These are phyloP conservation scores for Nephelium lappaceum DNA, from an alignment of 345 rosid genomes.

Conservation along the genomic window DNA sequence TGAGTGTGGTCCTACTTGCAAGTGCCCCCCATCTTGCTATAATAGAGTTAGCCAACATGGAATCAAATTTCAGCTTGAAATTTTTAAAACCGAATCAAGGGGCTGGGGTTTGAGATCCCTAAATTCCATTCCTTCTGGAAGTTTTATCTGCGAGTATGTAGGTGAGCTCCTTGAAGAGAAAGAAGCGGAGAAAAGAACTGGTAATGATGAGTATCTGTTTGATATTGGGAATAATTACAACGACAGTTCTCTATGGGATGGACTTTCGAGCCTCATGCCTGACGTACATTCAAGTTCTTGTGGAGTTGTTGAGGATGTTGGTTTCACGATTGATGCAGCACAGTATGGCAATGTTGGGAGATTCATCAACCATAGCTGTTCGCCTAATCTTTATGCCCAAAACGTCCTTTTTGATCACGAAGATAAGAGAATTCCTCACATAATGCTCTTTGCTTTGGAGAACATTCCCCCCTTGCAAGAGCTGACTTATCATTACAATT, in stretches of 20 bases:
- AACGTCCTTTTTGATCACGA: conserved; percentile 78
- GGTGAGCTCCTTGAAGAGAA: conserved; percentile 83
- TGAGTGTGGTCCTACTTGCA: conserved; percentile 85
- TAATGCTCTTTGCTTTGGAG: conserved; percentile 84
- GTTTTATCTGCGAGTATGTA: conserved; percentile 85
- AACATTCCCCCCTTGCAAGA: conserved; percentile 93
- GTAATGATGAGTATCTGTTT: conserved; percentile 80
- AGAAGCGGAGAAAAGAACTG: conserved; percentile 67
- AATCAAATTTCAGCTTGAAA: conserved; percentile 72
- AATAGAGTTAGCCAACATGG: conserved; percentile 80
- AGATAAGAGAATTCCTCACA: conserved; percentile 76
- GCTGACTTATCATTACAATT: conserved; percentile 81
- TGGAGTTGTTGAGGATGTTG: conserved; percentile 40
- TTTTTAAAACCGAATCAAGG: conserved; percentile 75
- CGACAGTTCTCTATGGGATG: conserved; percentile 49
- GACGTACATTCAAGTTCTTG: conserved; percentile 34
- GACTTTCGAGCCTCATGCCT: conserved; percentile 48
- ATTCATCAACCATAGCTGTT: conserved; percentile 89
- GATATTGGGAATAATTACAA: conserved; percentile 61
- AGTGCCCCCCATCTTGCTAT: conserved; percentile 73
- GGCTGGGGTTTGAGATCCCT: conserved; percentile 96
- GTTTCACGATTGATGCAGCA: conserved; percentile 90
- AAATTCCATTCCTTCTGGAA: conserved; percentile 72
- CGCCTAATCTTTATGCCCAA: conserved; percentile 92
- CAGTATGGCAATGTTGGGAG: conserved; percentile 72